Percentiles rank a stretch among this genome's conserved stretches.
phyloP scores from a whole-genome alignment of 192 early-diverging fungal species.

The Coemansia sp. region DNA sequence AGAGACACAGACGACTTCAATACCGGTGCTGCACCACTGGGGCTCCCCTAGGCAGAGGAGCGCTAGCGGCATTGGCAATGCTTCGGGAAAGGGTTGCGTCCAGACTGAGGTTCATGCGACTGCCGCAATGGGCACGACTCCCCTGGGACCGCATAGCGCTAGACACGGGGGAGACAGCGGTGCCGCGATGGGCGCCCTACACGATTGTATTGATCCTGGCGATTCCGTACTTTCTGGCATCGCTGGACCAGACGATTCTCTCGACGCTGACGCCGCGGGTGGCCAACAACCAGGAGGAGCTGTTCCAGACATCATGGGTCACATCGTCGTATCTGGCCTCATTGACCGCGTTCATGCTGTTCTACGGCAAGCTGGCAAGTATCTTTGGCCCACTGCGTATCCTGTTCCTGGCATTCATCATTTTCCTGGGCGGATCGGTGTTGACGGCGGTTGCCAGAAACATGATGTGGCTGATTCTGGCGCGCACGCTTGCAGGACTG shows the following conservation, averaged over 20 bases:
- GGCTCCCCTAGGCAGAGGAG: neutral
- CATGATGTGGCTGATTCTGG: slow-evolving; percentile 57
- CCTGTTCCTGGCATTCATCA: slow-evolving; percentile 36
- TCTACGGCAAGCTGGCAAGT: slow-evolving; percentile 73
- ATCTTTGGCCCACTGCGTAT: slow-evolving; percentile 63
- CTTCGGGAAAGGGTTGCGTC: neutral
- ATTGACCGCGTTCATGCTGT: slow-evolving; percentile 60
- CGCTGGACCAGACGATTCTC: slow-evolving; percentile 71
- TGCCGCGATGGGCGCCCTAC: slow-evolving; percentile 38
- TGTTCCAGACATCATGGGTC: slow-evolving; percentile 67
- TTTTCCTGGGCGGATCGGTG: slow-evolving; percentile 64
- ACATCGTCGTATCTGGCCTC: slow-evolving; percentile 60
- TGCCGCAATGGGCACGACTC: slow-evolving; percentile 36
- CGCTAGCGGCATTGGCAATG: neutral
- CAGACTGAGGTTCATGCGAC: slow-evolving; percentile 1
- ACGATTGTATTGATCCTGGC: slow-evolving; percentile 42
- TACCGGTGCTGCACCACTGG: neutral
- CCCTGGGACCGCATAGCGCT: slow-evolving; percentile 48
- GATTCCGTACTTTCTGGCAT: slow-evolving; percentile 60
- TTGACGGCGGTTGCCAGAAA: slow-evolving; percentile 53
- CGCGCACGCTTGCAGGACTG: slow-evolving; percentile 52
- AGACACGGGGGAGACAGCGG: slow-evolving; percentile 15
- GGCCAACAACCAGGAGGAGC: slow-evolving; percentile 57
- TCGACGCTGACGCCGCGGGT: slow-evolving; percentile 66
- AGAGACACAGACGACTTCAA: neutral